These are phyloP conservation scores for Plasmodium gonderi DNA, from an alignment of 169 alveolate species.

Conservation along the genomic window DNA sequence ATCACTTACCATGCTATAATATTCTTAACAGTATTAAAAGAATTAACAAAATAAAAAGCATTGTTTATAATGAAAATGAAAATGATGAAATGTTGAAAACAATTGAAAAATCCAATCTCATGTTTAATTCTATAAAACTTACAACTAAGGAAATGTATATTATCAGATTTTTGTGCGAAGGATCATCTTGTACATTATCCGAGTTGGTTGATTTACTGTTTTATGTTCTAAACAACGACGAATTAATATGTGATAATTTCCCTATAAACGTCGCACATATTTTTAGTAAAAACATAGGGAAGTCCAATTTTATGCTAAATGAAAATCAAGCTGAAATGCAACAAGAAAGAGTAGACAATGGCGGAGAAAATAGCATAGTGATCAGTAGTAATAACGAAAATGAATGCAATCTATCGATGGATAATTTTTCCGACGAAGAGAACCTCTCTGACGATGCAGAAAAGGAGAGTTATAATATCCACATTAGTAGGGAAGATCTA, in stretches of 20 bases:
- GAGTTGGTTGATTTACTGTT: conserved; percentile 30
- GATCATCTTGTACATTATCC: conserved; percentile 24
- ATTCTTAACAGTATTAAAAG: conserved; percentile 44
- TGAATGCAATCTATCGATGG: neutral
- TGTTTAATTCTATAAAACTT: conserved; percentile 46
- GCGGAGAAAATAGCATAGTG: neutral
- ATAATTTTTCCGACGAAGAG: conserved; percentile 62
- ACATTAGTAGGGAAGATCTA: conserved; percentile 46
- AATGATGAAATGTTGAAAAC: conserved; percentile 60
- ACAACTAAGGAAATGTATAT: conserved; percentile 40
- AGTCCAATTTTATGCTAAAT: neutral
- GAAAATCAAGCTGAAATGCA: neutral
- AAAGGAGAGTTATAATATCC: neutral
- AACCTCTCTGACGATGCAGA: conserved; percentile 40
- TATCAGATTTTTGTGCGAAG: conserved; percentile 63
- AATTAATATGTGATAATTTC: conserved; percentile 30
- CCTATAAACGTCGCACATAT: neutral
- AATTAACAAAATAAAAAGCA: conserved; percentile 48
- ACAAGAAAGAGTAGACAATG: neutral
- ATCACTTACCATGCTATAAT: conserved; percentile 61
- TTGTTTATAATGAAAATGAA: conserved; percentile 38
- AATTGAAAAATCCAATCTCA: conserved; percentile 53
- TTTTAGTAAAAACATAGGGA: neutral
- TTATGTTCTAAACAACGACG: conserved; percentile 60
- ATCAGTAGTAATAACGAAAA: neutral